phyloP scores from a whole-genome alignment of 352 stramenopile genomes.

The Phytophthora europaea region DNA sequence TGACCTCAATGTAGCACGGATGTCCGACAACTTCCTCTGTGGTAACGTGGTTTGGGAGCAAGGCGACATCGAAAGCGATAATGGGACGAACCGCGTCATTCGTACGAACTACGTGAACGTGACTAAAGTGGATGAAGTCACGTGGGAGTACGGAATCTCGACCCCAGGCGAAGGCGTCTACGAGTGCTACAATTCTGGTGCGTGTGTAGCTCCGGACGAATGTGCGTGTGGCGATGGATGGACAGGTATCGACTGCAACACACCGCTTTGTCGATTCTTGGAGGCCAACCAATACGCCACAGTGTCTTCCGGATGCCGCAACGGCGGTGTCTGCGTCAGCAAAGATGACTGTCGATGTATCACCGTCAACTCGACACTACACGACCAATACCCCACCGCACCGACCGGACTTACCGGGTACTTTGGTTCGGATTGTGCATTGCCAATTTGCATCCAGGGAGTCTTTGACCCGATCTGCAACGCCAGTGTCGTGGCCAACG shows the following conservation, averaged over 20 bases:
- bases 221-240: slow-evolving; percentile 95
- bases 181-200: slow-evolving; percentile 94
- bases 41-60: slow-evolving; percentile 92
- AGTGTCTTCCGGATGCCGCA: slow-evolving; percentile 87
- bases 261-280: slow-evolving; percentile 92
- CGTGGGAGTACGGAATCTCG: slow-evolving; percentile 70
- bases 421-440: slow-evolving; percentile 94
- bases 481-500: slow-evolving; percentile 48
- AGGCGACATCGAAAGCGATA: slow-evolving; percentile 89
- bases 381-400: slow-evolving; percentile 75
- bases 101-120: slow-evolving; percentile 96
- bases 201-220: slow-evolving; percentile 93
- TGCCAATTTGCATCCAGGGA: slow-evolving; percentile 96
- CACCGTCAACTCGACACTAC: slow-evolving; percentile 87
- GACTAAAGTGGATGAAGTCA: slow-evolving; percentile 72
- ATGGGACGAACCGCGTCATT: slow-evolving; percentile 57
- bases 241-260: slow-evolving; percentile 95
- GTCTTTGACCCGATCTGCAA: slow-evolving; percentile 95
- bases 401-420: slow-evolving; percentile 92
- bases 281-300: slow-evolving; percentile 58
- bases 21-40: slow-evolving; percentile 84
- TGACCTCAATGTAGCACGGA: slow-evolving; percentile 61
- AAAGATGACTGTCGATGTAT: slow-evolving; percentile 96
- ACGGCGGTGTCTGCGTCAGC: slow-evolving; percentile 92
- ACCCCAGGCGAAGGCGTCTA: slow-evolving; percentile 94